These are phyloP conservation scores for Claviceps lovelessii DNA, from an alignment of 2,329 filamentous ascomycete species.

Conservation along the genomic window DNA sequence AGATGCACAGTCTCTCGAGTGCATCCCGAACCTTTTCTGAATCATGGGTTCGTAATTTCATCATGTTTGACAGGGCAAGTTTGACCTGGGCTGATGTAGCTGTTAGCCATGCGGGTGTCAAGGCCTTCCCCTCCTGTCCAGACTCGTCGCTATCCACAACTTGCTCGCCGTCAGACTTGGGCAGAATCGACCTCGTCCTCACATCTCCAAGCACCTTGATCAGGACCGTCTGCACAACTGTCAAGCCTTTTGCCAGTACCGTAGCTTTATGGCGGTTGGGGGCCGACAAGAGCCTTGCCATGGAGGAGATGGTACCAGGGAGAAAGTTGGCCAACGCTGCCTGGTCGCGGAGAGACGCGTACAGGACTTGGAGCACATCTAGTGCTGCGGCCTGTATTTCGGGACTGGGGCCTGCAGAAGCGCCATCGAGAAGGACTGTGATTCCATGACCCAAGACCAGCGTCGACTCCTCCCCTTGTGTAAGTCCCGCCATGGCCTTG, in stretches of 20 bases:
- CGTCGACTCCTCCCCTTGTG: constrained; percentile 45
- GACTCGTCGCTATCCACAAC: constrained; percentile 10
- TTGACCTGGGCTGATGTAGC: constrained; percentile 72
- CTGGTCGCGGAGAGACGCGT: constrained; percentile 50
- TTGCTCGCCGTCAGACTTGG: constrained; percentile 14
- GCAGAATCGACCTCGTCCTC: constrained; percentile 32
- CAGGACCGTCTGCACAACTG: constrained; percentile 41
- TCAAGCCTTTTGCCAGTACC: constrained; percentile 49
- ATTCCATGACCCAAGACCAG: constrained; percentile 73
- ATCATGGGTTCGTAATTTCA: constrained; percentile 60
- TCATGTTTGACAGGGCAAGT: constrained; percentile 61
- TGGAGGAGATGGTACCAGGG: constrained; percentile 70
- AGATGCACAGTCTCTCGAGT: constrained; percentile 57
- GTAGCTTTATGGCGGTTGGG: constrained; percentile 42
- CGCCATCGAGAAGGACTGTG: constrained; percentile 61
- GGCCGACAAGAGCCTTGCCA: constrained; percentile 61
- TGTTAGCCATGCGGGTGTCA: constrained; percentile 53
- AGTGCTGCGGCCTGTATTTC: constrained; percentile 60
- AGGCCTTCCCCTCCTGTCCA: constrained; percentile 20
- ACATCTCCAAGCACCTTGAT: constrained; percentile 44
- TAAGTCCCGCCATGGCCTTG: constrained; percentile 33
- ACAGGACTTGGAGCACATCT: constrained; percentile 46
- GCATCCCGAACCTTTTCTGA: constrained; percentile 53
- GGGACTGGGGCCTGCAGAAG: constrained; percentile 48
- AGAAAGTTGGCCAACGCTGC: constrained; percentile 73